phyloP scores from a whole-genome alignment of 129 eudicot species.

The Oenanthe sinensis region DNA sequence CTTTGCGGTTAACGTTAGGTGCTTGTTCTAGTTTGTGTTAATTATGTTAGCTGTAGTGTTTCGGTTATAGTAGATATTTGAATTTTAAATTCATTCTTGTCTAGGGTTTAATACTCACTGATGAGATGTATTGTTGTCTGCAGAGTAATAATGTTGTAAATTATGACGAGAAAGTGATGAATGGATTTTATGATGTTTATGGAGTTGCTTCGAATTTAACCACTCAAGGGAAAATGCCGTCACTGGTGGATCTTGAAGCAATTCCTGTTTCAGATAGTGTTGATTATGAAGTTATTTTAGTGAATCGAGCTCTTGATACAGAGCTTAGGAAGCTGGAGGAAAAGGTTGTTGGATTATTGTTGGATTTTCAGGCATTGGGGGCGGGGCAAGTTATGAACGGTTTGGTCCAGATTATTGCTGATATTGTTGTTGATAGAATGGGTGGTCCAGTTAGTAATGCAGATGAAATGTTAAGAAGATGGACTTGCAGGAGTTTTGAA shows the following conservation, averaged over 20 bases:
- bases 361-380: constrained; percentile 42
- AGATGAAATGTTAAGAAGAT: constrained; percentile 63
- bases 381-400: constrained; percentile 31
- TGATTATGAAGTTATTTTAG: constrained; percentile 77
- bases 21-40: not conserved
- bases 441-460: constrained; percentile 94
- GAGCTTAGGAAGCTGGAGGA: constrained; percentile 73
- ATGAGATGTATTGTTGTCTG: constrained; percentile 20
- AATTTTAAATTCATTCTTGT: not conserved
- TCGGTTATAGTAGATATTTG: not conserved
- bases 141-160: constrained; percentile 84
- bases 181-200: constrained; percentile 89
- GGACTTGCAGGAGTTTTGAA: constrained; percentile 56
- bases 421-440: constrained; percentile 70
- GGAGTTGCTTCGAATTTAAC: constrained; percentile 46
- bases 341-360: constrained; percentile 38
- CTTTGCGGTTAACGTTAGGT: not conserved
- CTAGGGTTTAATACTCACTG: not conserved
- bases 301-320: constrained; percentile 55
- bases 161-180: constrained; percentile 74
- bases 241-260: constrained; percentile 57
- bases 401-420: constrained; percentile 65
- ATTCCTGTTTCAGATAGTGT: constrained; percentile 39
- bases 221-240: constrained; percentile 71
- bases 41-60: not conserved